phyloP scores from a whole-genome alignment of 2,329 filamentous ascomycete genomes.

The Sclerotiophoma versabilis region DNA sequence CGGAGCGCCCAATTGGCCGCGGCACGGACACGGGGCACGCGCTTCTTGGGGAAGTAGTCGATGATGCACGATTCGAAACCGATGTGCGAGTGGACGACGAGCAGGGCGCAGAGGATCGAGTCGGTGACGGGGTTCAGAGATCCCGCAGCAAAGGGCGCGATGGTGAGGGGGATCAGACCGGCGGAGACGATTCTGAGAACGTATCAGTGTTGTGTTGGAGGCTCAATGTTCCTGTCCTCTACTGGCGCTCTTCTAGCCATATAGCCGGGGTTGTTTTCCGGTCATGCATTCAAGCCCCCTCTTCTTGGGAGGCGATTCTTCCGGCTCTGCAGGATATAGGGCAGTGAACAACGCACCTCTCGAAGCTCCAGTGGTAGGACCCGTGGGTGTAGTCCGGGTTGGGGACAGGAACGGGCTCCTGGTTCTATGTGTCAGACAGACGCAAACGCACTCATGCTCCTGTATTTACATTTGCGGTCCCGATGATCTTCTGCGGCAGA shows the following conservation, averaged over 20 bases:
- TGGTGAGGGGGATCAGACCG: conserved; percentile 82
- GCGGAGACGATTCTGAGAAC: conserved; percentile 72
- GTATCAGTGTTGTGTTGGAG: not conserved
- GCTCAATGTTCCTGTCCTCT: not conserved
- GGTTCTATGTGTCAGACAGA: not conserved
- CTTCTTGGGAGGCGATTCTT: not conserved
- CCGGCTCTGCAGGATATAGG: not conserved
- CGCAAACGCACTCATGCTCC: not conserved
- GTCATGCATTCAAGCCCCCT: not conserved
- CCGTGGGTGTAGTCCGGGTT: conserved; percentile 78
- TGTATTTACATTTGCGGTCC: conserved; percentile 61
- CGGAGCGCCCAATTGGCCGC: conserved; percentile 81
- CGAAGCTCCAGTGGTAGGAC: conserved; percentile 98
- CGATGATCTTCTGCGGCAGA: conserved; percentile 83
- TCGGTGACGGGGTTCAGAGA: conserved; percentile 89
- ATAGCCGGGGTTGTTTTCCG: conserved; percentile 7
- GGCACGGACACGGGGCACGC: conserved; percentile 72
- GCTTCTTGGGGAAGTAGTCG: conserved; percentile 84
- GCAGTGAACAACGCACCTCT: conserved; percentile 62
- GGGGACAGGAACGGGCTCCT: conserved; percentile 78
- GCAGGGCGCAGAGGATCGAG: conserved; percentile 79
- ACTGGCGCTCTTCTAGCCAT: not conserved
- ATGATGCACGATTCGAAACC: conserved; percentile 88
- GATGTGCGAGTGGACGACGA: conserved; percentile 93
- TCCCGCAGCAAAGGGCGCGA: conserved; percentile 91